phyloP scores from a whole-genome alignment of 257 asterid species.

The Lavandula angustifolia region DNA sequence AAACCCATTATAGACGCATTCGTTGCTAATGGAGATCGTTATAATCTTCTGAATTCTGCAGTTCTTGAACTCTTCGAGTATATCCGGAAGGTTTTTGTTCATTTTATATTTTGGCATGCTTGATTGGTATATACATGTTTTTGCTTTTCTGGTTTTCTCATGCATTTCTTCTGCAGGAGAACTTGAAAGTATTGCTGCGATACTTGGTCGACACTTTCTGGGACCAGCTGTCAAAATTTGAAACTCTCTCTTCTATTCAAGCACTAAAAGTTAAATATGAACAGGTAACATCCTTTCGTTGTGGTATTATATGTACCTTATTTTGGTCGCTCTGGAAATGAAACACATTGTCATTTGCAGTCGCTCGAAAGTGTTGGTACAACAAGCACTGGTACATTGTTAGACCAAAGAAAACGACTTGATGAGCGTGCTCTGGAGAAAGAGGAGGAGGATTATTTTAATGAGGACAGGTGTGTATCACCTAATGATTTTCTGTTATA shows the following conservation, averaged over 20 bases:
- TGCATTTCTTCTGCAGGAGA: slow-evolving; percentile 63
- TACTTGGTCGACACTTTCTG: slow-evolving; percentile 85
- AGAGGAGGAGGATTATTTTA: slow-evolving; percentile 95
- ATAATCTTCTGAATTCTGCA: slow-evolving; percentile 94
- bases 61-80: slow-evolving; percentile 87
- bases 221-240: slow-evolving; percentile 77
- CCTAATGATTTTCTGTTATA: slow-evolving; percentile 14
- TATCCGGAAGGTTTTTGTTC: slow-evolving; percentile 68
- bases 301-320: background rate
- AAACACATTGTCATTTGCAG: slow-evolving; percentile 44
- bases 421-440: slow-evolving; percentile 94
- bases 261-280: slow-evolving; percentile 86
- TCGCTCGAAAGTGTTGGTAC: slow-evolving; percentile 63
- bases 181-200: slow-evolving; percentile 70
- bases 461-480: slow-evolving; percentile 80
- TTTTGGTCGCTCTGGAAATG: slow-evolving; percentile 11
- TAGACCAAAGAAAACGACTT: slow-evolving; percentile 74
- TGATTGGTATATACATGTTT: slow-evolving; percentile 21
- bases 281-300: slow-evolving; percentile 58
- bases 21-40: slow-evolving; percentile 84
- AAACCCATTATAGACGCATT: slow-evolving; percentile 85
- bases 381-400: slow-evolving; percentile 46
- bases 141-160: background rate
- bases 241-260: slow-evolving; percentile 60
- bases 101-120: slow-evolving; percentile 12